Conservation (phyloP, 2,329 filamentous ascomycete species). For the Domatiomyces globalis region DNA sequence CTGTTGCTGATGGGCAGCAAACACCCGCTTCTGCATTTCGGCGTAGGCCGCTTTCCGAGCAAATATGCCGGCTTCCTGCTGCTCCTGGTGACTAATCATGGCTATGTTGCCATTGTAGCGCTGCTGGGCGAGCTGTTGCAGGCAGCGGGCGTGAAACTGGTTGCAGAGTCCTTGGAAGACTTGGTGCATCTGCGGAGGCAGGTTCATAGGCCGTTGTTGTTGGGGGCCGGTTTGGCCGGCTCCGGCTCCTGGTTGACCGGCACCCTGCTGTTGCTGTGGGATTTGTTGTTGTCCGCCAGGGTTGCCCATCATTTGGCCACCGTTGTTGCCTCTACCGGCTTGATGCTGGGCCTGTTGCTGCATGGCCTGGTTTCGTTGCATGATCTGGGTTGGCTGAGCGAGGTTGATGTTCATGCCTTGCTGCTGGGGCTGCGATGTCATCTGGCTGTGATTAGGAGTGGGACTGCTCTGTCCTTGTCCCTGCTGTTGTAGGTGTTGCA, state of each 20-base stretch:
- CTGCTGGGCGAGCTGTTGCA: background rate
- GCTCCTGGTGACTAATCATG: background rate
- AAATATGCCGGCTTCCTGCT: background rate
- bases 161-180: background rate
- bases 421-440: constrained; percentile 16
- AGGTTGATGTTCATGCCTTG: constrained; percentile 2
- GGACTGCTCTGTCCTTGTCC: constrained; percentile 4
- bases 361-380: constrained; percentile 10
- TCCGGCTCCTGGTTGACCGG: background rate
- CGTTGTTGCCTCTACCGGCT: constrained; percentile 3
- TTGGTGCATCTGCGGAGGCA: constrained; percentile 4
- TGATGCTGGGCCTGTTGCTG: constrained; percentile 6
- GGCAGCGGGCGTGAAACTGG: background rate
- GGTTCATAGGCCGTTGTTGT: constrained; percentile 3
- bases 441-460: constrained; percentile 12
- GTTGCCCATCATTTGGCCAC: constrained; percentile 13
- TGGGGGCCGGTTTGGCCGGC: background rate
- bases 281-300: constrained; percentile 1
- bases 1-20: constrained; percentile 2
- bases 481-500: constrained; percentile 11
- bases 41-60: background rate
- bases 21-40: background rate
- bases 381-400: constrained; percentile 5
- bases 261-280: constrained; percentile 4
- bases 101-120: background rate